phyloP scores from a whole-genome alignment of 208 protist genomes.

The Trypanosoma brucei region DNA sequence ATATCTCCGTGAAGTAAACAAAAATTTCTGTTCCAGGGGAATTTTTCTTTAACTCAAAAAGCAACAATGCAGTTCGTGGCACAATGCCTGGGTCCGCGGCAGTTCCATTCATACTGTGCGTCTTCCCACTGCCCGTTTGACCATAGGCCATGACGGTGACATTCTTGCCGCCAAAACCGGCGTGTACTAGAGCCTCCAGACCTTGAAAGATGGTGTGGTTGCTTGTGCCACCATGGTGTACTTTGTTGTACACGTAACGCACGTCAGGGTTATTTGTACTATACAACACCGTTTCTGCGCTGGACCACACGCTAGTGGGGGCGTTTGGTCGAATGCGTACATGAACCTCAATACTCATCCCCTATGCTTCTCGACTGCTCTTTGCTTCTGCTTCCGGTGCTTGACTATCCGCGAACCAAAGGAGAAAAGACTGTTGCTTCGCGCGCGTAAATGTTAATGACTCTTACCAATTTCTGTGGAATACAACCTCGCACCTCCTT shows the following conservation, averaged over 20 bases:
- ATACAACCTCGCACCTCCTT: too few relatives aligned
- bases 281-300: constrained; percentile 80
- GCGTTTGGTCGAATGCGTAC: constrained; percentile 74
- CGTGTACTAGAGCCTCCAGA: constrained; percentile 57
- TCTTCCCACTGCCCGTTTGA: constrained; percentile 91
- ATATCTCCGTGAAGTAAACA: constrained; percentile 68
- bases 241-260: constrained; percentile 82
- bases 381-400: constrained; percentile 11
- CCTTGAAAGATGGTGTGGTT: constrained; percentile 77
- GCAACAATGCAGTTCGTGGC: constrained; percentile 45
- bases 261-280: constrained; percentile 73
- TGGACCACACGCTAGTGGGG: constrained; percentile 65
- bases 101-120: constrained; percentile 86
- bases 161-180: constrained; percentile 88
- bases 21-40: constrained; percentile 32
- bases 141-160: constrained; percentile 91
- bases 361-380: background rate
- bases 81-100: constrained; percentile 23
- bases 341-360: constrained; percentile 87
- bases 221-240: constrained; percentile 68
- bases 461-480: too few relatives aligned
- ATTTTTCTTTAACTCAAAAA: constrained; percentile 55
- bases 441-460: too few relatives aligned
- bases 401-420: background rate
- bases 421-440: too few relatives aligned